A percentile compares a stretch with the other conserved stretches of the same genome.
These are phyloP conservation scores for Morella rubra DNA, from an alignment of 306 rosid genomes.

Conservation along the genomic window DNA sequence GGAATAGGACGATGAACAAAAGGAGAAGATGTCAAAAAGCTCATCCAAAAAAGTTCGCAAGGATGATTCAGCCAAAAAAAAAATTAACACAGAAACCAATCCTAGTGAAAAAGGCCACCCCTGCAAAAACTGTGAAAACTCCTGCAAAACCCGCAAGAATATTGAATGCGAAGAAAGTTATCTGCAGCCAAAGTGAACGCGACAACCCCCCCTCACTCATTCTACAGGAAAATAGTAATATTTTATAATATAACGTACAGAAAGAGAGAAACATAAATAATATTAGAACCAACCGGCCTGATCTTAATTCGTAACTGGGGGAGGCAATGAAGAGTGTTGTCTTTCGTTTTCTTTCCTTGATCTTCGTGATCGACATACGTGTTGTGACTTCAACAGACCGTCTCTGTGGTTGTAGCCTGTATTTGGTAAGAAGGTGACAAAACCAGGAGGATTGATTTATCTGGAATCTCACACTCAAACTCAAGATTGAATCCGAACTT, in stretches of 20 bases:
- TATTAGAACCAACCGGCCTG: no score
- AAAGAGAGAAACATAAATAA: no score
- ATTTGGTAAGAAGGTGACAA: neutral
- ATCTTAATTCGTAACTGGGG: no score
- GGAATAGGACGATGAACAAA: conserved; percentile 54
- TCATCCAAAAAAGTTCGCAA: conserved; percentile 48
- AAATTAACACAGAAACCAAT: conserved; percentile 38
- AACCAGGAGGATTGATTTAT: neutral
- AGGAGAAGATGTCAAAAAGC: conserved; percentile 40
- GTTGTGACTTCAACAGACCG: neutral
- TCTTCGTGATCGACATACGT: neutral
- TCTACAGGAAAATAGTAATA: no score
- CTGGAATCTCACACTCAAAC: neutral
- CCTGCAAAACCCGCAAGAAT: conserved; percentile 44
- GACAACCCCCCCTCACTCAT: no score
- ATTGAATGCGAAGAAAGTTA: neutral
- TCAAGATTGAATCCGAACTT: no score
- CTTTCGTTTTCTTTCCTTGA: neutral
- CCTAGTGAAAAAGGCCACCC: conserved; percentile 45
- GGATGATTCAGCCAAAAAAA: conserved; percentile 50
- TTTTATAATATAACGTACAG: no score
- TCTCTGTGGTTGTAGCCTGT: neutral
- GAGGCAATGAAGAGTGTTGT: no score
- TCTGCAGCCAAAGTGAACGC: no score
- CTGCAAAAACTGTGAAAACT: conserved; percentile 45